Base-by-base conservation (phyloP, 2,329 filamentous ascomycete genomes). In the Plectosphaerella sp. region DNA sequence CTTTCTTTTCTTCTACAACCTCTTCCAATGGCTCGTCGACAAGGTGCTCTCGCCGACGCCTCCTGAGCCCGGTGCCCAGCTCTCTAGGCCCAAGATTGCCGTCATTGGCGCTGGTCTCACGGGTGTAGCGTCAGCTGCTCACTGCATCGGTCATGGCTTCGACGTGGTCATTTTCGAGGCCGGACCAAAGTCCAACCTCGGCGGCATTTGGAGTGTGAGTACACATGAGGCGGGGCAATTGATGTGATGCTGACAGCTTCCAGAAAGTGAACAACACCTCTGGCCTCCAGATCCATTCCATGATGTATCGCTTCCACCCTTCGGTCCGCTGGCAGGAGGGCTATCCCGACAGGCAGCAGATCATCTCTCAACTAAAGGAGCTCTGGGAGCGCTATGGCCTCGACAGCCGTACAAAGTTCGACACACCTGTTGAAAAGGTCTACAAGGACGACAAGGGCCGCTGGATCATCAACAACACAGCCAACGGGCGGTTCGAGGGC, bases 281-380 rank as follows among this genome's bases (percentile, higher is more conserved):
- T 0, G 83, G 88, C 15, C 78, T 95, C 1, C 89, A 94, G 62
- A 92, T 95, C 20, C 89, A 95, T 66, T 89, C 85, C 18, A 67
- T 92, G 53, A 94, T 94, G 89, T 95, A 93, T 67, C 82, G 90
- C 20, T 96, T 95, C 65, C 88, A 93, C 59, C 91, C 91, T 0
- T 88, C 87, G 0, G 82, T 95, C 1, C 76, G 80, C 55, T 95
- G 88, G 84, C 74, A 80, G 35, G 73, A 77, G 28, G 88, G 88
- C n/a, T 95, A 95, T 62, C 91, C 91, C 0, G 79, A 86, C 55
- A 84, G 88, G 48, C 73, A 86, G 57, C 83, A 92, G 67, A 94
- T 95, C 54, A 75, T 92, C 43, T 76, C 78, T 22, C 85, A 92
- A 63, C 84, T 94, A 11, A 77, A 77, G 16, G 70, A 84, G 54